A percentile compares a stretch with the other conserved stretches of the same genome.
These are phyloP conservation scores for Fremontodendron californicum DNA, from an alignment of 345 rosid species.

Conservation along the genomic window DNA sequence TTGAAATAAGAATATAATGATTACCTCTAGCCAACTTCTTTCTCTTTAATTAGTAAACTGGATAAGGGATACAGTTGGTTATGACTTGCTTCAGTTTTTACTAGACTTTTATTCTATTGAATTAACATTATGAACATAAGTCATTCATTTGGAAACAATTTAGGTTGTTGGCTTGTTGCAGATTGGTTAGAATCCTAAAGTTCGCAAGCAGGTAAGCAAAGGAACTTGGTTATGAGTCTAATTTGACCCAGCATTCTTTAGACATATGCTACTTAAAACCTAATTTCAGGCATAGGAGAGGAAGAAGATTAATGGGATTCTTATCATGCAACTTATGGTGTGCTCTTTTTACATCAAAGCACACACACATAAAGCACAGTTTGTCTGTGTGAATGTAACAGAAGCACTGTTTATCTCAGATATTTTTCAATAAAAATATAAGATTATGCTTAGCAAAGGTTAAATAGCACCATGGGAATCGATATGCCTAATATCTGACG, in stretches of 20 bases:
- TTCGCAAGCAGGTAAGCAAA: not conserved
- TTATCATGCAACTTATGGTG: not conserved
- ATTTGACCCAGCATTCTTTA: too few species aligned
- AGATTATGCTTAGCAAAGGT: not conserved
- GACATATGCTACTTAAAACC: not conserved
- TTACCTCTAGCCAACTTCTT: not conserved
- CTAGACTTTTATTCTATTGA: not conserved
- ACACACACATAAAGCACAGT: not conserved
- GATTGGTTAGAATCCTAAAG: not conserved
- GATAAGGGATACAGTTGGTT: not conserved
- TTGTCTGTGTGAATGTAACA: not conserved
- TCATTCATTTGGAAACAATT: not conserved
- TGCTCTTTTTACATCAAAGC: not conserved
- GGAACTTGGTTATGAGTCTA: not conserved
- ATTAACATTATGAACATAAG: not conserved
- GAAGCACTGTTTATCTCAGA: not conserved
- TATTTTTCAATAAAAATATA: not conserved
- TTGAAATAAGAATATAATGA: not conserved
- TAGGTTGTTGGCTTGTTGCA: not conserved
- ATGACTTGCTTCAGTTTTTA: not conserved
- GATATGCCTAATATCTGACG: not conserved
- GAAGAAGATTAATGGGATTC: not conserved
- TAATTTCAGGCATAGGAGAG: not conserved
- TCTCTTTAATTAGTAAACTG: not conserved
- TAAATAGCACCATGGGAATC: not conserved